Base-by-base conservation (phyloP, 2,329 filamentous ascomycete genomes). In the Ascochyta lentis region DNA sequence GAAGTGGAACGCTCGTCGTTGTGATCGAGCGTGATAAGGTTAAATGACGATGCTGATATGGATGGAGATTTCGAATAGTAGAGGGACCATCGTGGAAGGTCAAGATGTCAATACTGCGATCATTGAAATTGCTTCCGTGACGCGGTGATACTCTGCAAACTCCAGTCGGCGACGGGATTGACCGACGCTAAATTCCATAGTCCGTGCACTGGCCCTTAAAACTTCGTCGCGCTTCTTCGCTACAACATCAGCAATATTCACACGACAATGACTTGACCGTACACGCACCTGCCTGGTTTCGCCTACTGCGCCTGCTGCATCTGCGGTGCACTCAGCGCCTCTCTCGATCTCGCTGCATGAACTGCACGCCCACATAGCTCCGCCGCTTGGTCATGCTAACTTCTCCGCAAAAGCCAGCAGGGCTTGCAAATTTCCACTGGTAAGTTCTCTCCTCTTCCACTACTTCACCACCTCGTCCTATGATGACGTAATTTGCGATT, bases 401-500 rank as follows among this genome's bases (percentile, higher is more conserved):
- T 46, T 38, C 53, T 47, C 53, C 38, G 47, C 47, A 50, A 56
- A 19, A 51, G 42, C 49, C 40, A 38, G 54, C 40, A 53, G 22
- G 34, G 40, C 41, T 35, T 57, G 31, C 43, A 43, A 27, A 22
- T 35, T 26, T 45, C 24, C 16, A 63, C 50, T 63, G 61, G 69
- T 72, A 69, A 55, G 69, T 68, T 41, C 24, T 13, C 54, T 33
- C 38, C 39, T 55, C 50, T 39, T 56, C 43, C 51, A 53, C 33
- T 29, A 34, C 16, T 16, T 8, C 27, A 53, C 33, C 33, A 29
- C 47, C 46, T 44, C 59, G 39, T 69, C 65, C 75, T 68, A 89
- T 91, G 93, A 96, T 96, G 92, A 89, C 83, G 90, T 91, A 96
- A 96, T 97, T 97, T 97, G 92, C 93, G 92, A 94, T 94, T 96